Percentiles rank a stretch among this genome's conserved stretches.
These are phyloP conservation scores for Podospora conica DNA, from an alignment of 495 filamentous ascomycete genomes.

Conservation along the genomic window DNA sequence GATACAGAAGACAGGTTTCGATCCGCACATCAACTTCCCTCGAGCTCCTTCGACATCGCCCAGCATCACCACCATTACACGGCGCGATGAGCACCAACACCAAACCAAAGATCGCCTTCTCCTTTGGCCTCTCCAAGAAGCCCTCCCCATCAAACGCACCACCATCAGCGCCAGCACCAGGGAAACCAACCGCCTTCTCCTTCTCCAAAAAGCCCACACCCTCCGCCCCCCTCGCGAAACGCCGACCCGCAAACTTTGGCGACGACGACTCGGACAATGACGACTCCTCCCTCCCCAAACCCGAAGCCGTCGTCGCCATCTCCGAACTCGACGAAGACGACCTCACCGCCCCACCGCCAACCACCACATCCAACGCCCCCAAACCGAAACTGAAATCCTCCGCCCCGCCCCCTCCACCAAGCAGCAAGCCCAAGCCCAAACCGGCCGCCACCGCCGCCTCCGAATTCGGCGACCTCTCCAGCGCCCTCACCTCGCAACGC, in stretches of 20 bases:
- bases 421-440: slow-evolving; percentile 37
- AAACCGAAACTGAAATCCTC: slow-evolving; percentile 48
- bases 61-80: not conserved
- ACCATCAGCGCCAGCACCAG: not conserved
- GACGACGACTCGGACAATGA: slow-evolving; percentile 23
- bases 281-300: slow-evolving; percentile 8
- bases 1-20: not conserved
- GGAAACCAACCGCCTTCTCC: not conserved
- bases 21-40: not conserved
- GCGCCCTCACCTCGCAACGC: slow-evolving; percentile 47
- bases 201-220: slow-evolving; percentile 16
- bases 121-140: slow-evolving; percentile 3
- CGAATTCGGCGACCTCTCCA: slow-evolving; percentile 50
- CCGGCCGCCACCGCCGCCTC: slow-evolving; percentile 3
- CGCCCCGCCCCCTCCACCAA: slow-evolving; percentile 14
- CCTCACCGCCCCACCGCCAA: not conserved
- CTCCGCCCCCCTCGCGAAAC: slow-evolving; percentile 13
- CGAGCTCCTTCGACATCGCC: not conserved
- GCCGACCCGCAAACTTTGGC: slow-evolving; percentile 26
- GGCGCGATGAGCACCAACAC: not conserved
- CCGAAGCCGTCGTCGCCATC: slow-evolving; percentile 14
- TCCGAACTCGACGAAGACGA: slow-evolving; percentile 21
- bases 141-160: not conserved
- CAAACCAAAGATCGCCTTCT: slow-evolving; percentile 8
- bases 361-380: slow-evolving; percentile 18